Evolutionary conservation across 2,329 filamentous ascomycete genomes (phyloP), one percentile per base, ranked within the genome.

Genomic region (Colletotrichum scovillei): DNA sequence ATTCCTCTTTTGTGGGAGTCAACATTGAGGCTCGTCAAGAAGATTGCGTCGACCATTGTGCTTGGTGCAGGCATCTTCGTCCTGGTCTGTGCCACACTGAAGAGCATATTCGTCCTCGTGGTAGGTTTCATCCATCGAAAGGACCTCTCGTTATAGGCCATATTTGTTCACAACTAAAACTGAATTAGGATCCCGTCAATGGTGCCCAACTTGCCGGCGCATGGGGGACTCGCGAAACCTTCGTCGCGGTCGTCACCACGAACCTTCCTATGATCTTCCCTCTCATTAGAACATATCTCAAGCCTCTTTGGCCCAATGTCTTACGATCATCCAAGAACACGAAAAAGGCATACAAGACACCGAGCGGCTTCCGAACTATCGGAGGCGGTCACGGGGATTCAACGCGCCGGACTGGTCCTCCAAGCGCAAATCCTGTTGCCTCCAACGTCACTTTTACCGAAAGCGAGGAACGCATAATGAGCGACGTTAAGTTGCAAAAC

Each of bases 1-100:
- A 81, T 90, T 5, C 89, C 89, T 1, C 88, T 90, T 80, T 80
- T 84, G 1, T 86, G 82, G 80, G 78, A 79, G 64, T 81, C 82
- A 4, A 81, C 75, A 8, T 78, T 86, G 74, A 80, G 78, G 9
- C 76, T 78, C 12, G 49, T 75, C 5, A 84, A 84, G 74, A 86
- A 86, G 71, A 75, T 81, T 16, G 82, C 80, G 0, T 80, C 81
- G 2, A 83, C 78, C 0, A 73, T 83, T 16, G 78, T 86, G 0
- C 81, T 85, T 24, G 79, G 83, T 0, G 80, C 80, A 0, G 84
- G 84, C 8, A 79, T 85, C 26, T 83, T 85, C 55, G 82, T 86
- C 5, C 78, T 84, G 11, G 76, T 78, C 1, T 82, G 81, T 56
- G 82, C 82, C 1, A 82, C 81, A 2, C 71, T 85, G 14, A 82